phyloP scores from a whole-genome alignment of 1,139 yeast species.

The Yamadazyma diospyri region DNA sequence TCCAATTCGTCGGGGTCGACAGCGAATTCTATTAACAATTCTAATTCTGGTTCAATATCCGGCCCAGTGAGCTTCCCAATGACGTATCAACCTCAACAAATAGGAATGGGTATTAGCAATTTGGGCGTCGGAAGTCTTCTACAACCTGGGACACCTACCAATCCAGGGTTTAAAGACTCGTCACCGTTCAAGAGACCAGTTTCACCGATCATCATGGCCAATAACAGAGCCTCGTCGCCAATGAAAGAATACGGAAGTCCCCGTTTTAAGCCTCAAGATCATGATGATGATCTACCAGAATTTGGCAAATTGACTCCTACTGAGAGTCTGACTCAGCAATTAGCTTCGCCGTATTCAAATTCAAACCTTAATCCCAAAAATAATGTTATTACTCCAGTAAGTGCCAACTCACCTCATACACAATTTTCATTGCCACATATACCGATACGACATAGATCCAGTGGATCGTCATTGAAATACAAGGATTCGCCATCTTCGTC shows the following conservation, averaged over 20 bases:
- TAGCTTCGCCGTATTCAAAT: conserved; percentile 6
- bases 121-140: conserved; percentile 5
- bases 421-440: conserved; percentile 3
- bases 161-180: conserved; percentile 12
- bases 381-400: not conserved
- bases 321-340: conserved; percentile 3
- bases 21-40: not conserved
- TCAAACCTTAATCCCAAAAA: conserved; percentile 5
- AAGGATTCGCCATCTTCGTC: conserved; percentile 64
- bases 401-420: not conserved
- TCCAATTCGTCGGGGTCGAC: conserved; percentile 1
- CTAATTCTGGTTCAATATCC: conserved; percentile 1
- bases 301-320: conserved; percentile 14
- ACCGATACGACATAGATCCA: conserved; percentile 21
- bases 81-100: conserved; percentile 1
- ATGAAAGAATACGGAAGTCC: conserved; percentile 23
- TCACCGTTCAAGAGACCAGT: conserved; percentile 41
- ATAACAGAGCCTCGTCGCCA: conserved; percentile 20
- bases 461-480: conserved; percentile 19
- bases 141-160: conserved; percentile 8
- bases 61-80: not conserved
- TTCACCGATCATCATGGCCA: conserved; percentile 25
- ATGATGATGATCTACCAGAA: conserved; percentile 33
- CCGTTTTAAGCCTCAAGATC: conserved; percentile 19
- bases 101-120: conserved; percentile 9